Conservation (phyloP, 495 filamentous ascomycete species). For the Neurospora sp. region DNA sequence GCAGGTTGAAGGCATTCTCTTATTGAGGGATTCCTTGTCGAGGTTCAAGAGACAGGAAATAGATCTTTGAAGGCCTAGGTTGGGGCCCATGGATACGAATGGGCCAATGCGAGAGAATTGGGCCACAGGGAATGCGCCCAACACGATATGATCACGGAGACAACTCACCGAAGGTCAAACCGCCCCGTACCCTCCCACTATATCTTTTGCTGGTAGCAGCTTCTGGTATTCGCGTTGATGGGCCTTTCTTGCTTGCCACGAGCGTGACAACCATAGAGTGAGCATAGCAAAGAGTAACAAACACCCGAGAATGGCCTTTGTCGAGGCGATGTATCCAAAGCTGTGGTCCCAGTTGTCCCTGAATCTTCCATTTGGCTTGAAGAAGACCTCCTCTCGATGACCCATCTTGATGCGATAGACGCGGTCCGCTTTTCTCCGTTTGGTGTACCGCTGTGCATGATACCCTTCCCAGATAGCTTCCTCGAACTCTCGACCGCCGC, state of each 20-base stretch:
- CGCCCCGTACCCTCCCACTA: neutral
- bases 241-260: neutral
- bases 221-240: neutral
- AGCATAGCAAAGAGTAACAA: neutral
- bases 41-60: too few relatives aligned
- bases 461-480: slow-evolving; percentile 75
- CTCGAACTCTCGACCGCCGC: slow-evolving; percentile 71
- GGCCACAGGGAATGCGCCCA: too few relatives aligned
- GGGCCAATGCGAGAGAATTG: too few relatives aligned
- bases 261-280: neutral
- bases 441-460: slow-evolving; percentile 5
- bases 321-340: neutral
- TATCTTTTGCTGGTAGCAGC: neutral
- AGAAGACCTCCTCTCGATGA: slow-evolving; percentile 24
- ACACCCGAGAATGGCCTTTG: neutral
- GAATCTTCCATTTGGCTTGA: slow-evolving; percentile 21
- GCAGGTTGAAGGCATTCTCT: too few relatives aligned
- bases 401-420: slow-evolving; percentile 26
- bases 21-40: too few relatives aligned
- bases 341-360: slow-evolving; percentile 12
- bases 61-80: too few relatives aligned
- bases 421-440: neutral
- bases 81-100: too few relatives aligned
- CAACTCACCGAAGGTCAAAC: neutral
- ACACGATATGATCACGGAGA: too few relatives aligned